Percentiles rank a stretch among this genome's conserved stretches.
Evolutionary conservation across 148 eudicot species (phyloP).

Genomic region (Rhododendron mucronatum): DNA sequence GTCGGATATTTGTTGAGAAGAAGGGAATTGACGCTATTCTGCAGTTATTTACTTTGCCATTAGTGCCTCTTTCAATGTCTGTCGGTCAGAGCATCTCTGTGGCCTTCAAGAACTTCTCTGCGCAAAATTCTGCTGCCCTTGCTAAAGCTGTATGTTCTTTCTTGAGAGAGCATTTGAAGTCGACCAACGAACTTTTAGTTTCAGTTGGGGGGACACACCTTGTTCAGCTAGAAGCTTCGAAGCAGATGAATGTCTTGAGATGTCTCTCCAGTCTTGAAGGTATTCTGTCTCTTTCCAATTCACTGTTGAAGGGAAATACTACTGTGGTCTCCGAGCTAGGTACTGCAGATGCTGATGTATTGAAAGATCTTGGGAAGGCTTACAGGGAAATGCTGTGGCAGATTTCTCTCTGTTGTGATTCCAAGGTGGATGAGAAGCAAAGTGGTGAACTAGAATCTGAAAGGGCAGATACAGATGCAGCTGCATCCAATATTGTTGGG

Average conservation of each 20-base stretch:
- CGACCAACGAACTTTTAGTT: constrained; percentile 52
- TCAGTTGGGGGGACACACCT: constrained; percentile 57
- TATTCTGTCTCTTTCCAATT: constrained; percentile 63
- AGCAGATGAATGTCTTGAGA: constrained; percentile 55
- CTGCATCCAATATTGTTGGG: constrained; percentile 46
- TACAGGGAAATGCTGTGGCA: constrained; percentile 93
- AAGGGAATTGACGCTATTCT: constrained; percentile 82
- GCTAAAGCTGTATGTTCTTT: constrained; percentile 83
- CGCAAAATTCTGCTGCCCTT: constrained; percentile 83
- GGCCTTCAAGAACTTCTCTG: constrained; percentile 92
- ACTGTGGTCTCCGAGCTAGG: constrained; percentile 81
- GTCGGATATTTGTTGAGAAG: constrained; percentile 88
- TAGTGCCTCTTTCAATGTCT: constrained; percentile 73
- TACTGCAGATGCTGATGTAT: constrained; percentile 85
- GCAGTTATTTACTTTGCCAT: constrained; percentile 71
- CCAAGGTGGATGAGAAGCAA: constrained; percentile 69
- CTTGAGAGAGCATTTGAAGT: constrained; percentile 68
- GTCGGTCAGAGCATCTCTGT: constrained; percentile 78
- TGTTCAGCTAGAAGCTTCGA: constrained; percentile 53
- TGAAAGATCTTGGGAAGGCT: constrained; percentile 80
- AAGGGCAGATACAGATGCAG: constrained; percentile 50
- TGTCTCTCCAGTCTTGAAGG: constrained; percentile 81
- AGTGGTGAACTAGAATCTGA: constrained; percentile 57
- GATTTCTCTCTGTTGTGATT: constrained; percentile 67
- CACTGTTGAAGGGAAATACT: constrained; percentile 77